Conservation (phyloP, 257 asterid species). For the Fraxinus pennsylvanica region DNA sequence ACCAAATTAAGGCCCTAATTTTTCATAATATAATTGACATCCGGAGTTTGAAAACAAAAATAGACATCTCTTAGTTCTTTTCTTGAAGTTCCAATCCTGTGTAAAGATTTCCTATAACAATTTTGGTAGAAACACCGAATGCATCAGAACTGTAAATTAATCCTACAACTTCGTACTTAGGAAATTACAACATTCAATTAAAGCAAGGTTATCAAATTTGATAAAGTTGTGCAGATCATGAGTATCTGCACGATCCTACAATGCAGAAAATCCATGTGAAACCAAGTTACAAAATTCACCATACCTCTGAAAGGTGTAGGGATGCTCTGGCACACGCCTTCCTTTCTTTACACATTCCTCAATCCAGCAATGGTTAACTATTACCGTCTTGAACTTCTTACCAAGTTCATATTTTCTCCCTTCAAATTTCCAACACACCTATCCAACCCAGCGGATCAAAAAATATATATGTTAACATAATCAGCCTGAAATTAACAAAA, state of each 20-base stretch:
- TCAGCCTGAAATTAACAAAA: neutral
- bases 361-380: conserved; percentile 86
- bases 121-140: neutral
- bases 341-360: conserved; percentile 78
- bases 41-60: neutral
- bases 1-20: neutral
- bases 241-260: neutral
- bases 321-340: conserved; percentile 57
- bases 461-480: conserved; percentile 12
- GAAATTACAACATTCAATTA: neutral
- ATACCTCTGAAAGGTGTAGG: conserved; percentile 63
- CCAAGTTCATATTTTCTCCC: conserved; percentile 63
- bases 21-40: neutral
- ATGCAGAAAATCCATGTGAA: conserved; percentile 1
- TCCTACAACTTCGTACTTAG: neutral
- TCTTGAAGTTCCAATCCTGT: neutral
- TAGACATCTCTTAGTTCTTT: neutral
- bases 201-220: neutral
- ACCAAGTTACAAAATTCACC: conserved; percentile 10
- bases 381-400: conserved; percentile 37
- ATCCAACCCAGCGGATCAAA: conserved; percentile 30
- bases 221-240: neutral
- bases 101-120: neutral
- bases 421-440: conserved; percentile 57
- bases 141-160: neutral